A percentile compares a stretch with the other conserved stretches of the same genome.
These are phyloP conservation scores for Rhizophagus prolifer DNA, from an alignment of 192 early-diverging fungal genomes.

Conservation along the genomic window DNA sequence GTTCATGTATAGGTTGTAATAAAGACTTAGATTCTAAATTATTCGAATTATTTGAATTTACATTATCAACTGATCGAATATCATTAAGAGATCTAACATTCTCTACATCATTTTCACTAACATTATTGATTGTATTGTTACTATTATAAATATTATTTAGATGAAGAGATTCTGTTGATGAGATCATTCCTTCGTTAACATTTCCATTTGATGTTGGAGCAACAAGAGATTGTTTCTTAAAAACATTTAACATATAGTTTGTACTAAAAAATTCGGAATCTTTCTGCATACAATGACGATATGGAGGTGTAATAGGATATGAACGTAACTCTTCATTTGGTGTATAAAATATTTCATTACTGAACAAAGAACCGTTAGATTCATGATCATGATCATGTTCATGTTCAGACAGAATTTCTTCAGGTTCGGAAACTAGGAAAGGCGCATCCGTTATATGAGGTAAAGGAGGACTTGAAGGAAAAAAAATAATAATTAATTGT, in stretches of 20 bases:
- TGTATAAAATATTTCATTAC: slow-evolving; percentile 7
- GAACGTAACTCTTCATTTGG: background rate
- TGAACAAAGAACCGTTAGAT: background rate
- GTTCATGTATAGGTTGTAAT: background rate
- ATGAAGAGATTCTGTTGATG: too few species aligned
- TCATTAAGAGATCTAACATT: too few species aligned
- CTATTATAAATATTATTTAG: too few species aligned
- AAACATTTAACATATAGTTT: background rate
- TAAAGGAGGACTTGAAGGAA: background rate
- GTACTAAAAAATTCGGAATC: too few species aligned
- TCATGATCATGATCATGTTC: background rate
- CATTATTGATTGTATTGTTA: too few species aligned
- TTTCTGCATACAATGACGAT: background rate
- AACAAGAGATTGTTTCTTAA: background rate
- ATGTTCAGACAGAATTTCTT: background rate
- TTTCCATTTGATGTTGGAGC: background rate
- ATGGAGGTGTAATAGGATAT: background rate
- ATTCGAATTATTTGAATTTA: background rate
- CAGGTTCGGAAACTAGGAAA: background rate
- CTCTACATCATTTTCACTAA: too few species aligned
- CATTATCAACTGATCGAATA: background rate
- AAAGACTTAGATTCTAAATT: background rate
- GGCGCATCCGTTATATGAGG: background rate
- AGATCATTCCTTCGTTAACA: too few species aligned
- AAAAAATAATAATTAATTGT: too few species aligned